These are phyloP conservation scores for Amanita thiersii DNA, from an alignment of 768 basidiomycete species.

Conservation along the genomic window DNA sequence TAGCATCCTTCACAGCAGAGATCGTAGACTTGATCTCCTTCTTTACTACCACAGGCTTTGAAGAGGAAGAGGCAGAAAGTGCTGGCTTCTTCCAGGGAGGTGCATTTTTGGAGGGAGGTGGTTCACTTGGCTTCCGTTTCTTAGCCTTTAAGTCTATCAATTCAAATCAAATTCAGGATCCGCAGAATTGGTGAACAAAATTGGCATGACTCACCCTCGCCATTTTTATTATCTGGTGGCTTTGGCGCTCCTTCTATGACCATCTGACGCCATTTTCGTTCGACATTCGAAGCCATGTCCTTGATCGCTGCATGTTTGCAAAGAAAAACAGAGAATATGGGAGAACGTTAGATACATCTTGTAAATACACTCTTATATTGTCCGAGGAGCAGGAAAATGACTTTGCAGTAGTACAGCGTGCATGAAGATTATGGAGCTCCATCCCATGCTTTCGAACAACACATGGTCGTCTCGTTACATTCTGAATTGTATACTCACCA, in stretches of 20 bases:
- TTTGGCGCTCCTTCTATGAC: constrained; percentile 35
- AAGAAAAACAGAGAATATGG: constrained; percentile 33
- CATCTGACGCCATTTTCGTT: constrained; percentile 72
- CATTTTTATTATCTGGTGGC: constrained; percentile 34
- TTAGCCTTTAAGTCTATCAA: constrained; percentile 48
- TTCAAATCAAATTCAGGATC: constrained; percentile 17
- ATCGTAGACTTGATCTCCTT: constrained; percentile 37
- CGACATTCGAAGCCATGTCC: constrained; percentile 88
- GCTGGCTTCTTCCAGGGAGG: constrained; percentile 66
- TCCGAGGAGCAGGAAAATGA: constrained; percentile 21
- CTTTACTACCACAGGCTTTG: constrained; percentile 42
- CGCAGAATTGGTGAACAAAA: constrained; percentile 21
- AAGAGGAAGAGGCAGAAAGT: constrained; percentile 32
- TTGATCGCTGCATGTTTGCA: constrained; percentile 67
- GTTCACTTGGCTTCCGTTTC: constrained; percentile 67
- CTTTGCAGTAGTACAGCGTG: constrained; percentile 14
- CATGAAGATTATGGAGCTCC: constrained; percentile 1
- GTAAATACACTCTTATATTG: constrained; percentile 28
- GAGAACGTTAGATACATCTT: constrained; percentile 62
- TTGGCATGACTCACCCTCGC: constrained; percentile 71
- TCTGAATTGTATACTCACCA: constrained; percentile 52
- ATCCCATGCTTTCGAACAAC: background rate
- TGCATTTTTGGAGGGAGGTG: constrained; percentile 33
- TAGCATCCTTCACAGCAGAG: constrained; percentile 56
- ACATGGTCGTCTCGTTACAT: background rate